These are phyloP conservation scores for Brassica cretica DNA, from an alignment of 345 rosid species.

Conservation along the genomic window DNA sequence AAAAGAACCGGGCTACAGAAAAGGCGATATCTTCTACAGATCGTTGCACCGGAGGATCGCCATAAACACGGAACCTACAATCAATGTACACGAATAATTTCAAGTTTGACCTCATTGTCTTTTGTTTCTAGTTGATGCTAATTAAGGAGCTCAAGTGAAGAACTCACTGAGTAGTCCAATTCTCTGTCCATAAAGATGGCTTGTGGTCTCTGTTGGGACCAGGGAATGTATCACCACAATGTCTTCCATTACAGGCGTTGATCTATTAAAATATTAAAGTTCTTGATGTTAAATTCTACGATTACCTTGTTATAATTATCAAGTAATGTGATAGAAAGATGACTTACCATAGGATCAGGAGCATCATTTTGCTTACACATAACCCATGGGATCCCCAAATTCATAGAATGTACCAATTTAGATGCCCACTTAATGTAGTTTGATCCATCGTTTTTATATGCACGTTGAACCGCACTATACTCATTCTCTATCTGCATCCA, in stretches of 20 bases:
- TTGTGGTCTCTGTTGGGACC: constrained; percentile 85
- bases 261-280: constrained; percentile 45
- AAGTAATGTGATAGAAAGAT: not conserved
- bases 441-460: constrained; percentile 58
- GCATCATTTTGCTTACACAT: constrained; percentile 95
- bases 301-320: not conserved
- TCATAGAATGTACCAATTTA: constrained; percentile 51
- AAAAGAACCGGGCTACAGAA: constrained; percentile 76
- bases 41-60: constrained; percentile 56
- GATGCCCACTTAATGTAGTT: constrained; percentile 77
- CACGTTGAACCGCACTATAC: constrained; percentile 68
- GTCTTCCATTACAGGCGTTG: constrained; percentile 95
- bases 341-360: constrained; percentile 72
- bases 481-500: constrained; percentile 84
- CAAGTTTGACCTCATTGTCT: not conserved
- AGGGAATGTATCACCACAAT: constrained; percentile 88
- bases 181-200: constrained; percentile 92
- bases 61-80: constrained; percentile 62
- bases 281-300: not conserved
- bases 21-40: constrained; percentile 79
- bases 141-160: constrained; percentile 4
- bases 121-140: not conserved
- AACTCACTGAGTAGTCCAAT: constrained; percentile 95
- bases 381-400: constrained; percentile 85
- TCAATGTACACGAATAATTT: constrained; percentile 10